Evolutionary conservation across 345 rosid species (phyloP), one percentile per base, ranked within the genome.

Genomic region (Orychophragmus violaceus): DNA sequence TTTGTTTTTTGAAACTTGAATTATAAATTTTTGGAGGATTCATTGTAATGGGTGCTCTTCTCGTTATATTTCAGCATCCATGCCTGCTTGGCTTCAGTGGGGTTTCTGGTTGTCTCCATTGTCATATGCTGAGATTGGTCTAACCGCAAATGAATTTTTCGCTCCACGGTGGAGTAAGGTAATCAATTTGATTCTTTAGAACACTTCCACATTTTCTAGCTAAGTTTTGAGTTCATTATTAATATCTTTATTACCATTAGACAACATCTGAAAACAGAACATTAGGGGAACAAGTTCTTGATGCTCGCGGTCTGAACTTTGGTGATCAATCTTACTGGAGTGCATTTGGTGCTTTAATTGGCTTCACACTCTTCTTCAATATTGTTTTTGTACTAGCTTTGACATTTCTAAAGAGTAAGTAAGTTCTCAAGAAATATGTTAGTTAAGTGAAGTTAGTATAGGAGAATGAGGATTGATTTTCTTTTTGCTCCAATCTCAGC

Each of bases 81-180:
- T 77, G 62, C 91, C 89, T 22, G 45, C 62, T 21, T 86, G 89
- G 86, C 74, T 83, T 73, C 64, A 60, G 41, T 88, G 91, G 95
- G 91, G 82, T 5, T 84, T 85, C 63, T 84, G 95, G 95, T 56
- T 88, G n/a, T 82, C 85, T 59, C 89, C 89, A 12, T 23, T 86
- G 80, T 59, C 87, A 14, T 86, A 84, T 61, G 91, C 81, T 12
- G 81, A 81, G 59, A 86, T 85, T 52, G 89, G 88, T 36, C 37
- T 88, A 50, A 72, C 86, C 25, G 63, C 80, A 11, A 88, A 86
- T 39, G 89, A 88, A 46, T 83, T 88, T 69, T 79, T 71, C 23
- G 81, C 91, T 21, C 83, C 87, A 22, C 86, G n/a, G n/a, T n/a
- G n/a, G n/a, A n/a, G n/a, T n/a, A n/a, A n/a, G n/a, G n/a, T n/a